Conservation (phyloP, 2,329 filamentous ascomycete genomes). For the Dactylonectria estremocensis region DNA sequence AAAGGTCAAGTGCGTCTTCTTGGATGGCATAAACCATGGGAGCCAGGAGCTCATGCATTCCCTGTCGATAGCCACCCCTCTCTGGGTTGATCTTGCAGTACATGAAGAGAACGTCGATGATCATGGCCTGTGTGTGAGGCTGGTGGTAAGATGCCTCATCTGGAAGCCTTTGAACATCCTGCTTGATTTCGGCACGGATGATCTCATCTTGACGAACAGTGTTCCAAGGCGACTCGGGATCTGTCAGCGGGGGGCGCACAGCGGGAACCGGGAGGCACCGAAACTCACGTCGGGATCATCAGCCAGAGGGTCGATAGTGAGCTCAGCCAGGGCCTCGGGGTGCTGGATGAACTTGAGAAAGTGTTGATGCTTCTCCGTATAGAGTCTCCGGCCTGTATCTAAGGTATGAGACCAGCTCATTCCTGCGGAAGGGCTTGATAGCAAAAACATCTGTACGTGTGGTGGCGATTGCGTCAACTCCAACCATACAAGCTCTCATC, state of each 20-base stretch:
- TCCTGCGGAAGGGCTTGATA: constrained; percentile 78
- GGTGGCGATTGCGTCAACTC: constrained; percentile 6
- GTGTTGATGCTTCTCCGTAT: constrained; percentile 79
- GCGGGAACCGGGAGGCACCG: neutral
- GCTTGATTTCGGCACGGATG: constrained; percentile 88
- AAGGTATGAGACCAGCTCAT: constrained; percentile 79
- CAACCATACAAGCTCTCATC: neutral
- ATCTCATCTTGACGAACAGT: constrained; percentile 88
- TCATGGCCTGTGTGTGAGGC: constrained; percentile 81
- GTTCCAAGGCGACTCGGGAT: constrained; percentile 87
- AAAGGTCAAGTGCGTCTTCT: constrained; percentile 80
- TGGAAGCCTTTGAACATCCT: constrained; percentile 94
- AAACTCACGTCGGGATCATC: constrained; percentile 76
- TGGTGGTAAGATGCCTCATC: constrained; percentile 93
- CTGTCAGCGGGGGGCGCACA: constrained; percentile 27
- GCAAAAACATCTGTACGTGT: constrained; percentile 78
- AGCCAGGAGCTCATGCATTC: constrained; percentile 97
- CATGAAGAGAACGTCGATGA: constrained; percentile 92
- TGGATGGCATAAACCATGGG: constrained; percentile 90
- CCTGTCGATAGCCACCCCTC: constrained; percentile 92
- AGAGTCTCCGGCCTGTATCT: constrained; percentile 79
- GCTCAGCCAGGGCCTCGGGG: constrained; percentile 81
- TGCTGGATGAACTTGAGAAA: constrained; percentile 88
- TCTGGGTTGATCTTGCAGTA: constrained; percentile 94
- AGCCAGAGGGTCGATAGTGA: constrained; percentile 85